Evolutionary conservation across 176 grass and related monocot genomes (phyloP).

Genomic region (Raddia distichophylla): DNA sequence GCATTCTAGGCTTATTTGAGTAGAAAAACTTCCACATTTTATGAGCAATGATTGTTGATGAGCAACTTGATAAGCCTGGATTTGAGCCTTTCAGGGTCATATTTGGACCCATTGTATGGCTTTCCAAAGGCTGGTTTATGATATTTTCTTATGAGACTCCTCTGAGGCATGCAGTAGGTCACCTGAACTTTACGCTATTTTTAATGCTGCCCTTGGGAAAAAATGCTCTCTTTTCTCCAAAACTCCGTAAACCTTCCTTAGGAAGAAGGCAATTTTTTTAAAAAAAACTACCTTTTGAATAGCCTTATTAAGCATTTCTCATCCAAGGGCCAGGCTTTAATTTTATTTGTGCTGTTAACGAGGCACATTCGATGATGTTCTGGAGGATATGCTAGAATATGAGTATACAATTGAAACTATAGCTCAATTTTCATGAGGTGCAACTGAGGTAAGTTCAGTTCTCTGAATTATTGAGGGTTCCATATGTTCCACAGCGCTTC

Average conservation of each 20-base stretch:
- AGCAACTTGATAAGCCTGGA: background rate
- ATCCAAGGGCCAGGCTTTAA: background rate
- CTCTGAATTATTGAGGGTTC: background rate
- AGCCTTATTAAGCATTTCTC: background rate
- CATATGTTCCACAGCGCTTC: background rate
- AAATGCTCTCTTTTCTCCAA: background rate
- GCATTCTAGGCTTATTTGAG: slow-evolving; percentile 7
- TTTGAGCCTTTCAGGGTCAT: background rate
- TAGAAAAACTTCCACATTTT: background rate
- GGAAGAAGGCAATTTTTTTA: too few relatives aligned
- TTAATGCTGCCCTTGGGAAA: background rate
- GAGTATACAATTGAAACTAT: background rate
- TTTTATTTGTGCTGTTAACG: background rate
- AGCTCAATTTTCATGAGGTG: background rate
- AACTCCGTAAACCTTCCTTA: background rate
- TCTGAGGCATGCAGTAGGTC: background rate
- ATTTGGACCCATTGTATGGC: background rate
- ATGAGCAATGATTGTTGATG: background rate
- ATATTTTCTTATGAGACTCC: background rate
- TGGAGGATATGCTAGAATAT: background rate
- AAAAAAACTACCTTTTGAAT: background rate
- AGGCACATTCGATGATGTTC: background rate
- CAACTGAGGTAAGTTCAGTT: background rate
- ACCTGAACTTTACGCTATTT: slow-evolving; percentile 4
- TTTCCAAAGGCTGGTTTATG: background rate